Percentiles rank a stretch among this genome's conserved stretches.
These are phyloP conservation scores for Thalassiosira profunda DNA, from an alignment of 108 stramenopile species.

Conservation along the genomic window DNA sequence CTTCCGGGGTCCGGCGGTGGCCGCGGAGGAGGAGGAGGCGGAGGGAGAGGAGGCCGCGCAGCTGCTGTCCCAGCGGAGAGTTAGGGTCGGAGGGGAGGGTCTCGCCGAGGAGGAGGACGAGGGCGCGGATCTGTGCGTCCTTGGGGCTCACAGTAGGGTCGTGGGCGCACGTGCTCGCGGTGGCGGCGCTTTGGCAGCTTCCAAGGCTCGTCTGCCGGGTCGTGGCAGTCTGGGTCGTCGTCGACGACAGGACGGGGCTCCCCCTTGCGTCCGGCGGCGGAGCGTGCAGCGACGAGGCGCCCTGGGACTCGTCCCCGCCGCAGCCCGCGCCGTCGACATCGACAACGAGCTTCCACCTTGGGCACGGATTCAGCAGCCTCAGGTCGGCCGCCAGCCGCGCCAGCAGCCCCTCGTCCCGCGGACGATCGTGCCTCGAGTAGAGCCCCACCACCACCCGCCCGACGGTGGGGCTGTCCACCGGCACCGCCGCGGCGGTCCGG, in stretches of 20 bases:
- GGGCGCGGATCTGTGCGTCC: conserved; percentile 15
- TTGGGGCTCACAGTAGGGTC: background rate
- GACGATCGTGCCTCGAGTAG: conserved; percentile 79
- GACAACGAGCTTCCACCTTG: conserved; percentile 91
- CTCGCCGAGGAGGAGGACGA: conserved; percentile 69
- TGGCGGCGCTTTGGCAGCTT: no score
- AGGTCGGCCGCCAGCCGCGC: conserved; percentile 71
- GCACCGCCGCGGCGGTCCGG: conserved; percentile 87
- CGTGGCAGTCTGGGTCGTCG: no score
- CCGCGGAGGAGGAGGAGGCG: conserved; percentile 67
- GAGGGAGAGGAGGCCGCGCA: conserved; percentile 83
- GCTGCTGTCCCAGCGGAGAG: conserved; percentile 63
- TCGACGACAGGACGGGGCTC: background rate
- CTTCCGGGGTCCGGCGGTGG: conserved; percentile 61
- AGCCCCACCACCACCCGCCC: conserved; percentile 83
- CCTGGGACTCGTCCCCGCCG: background rate
- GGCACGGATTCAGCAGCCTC: conserved; percentile 80
- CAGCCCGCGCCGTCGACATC: conserved; percentile 49
- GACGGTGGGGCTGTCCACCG: conserved; percentile 85
- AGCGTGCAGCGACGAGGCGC: background rate
- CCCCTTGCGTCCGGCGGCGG: conserved; percentile 7
- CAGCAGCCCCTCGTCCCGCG: conserved; percentile 74
- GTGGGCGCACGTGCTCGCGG: background rate
- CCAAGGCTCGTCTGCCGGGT: no score
- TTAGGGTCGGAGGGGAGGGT: conserved; percentile 81